Base-by-base conservation (phyloP, 1,284 basidiomycete species). In the Porogramme epimiltina region DNA sequence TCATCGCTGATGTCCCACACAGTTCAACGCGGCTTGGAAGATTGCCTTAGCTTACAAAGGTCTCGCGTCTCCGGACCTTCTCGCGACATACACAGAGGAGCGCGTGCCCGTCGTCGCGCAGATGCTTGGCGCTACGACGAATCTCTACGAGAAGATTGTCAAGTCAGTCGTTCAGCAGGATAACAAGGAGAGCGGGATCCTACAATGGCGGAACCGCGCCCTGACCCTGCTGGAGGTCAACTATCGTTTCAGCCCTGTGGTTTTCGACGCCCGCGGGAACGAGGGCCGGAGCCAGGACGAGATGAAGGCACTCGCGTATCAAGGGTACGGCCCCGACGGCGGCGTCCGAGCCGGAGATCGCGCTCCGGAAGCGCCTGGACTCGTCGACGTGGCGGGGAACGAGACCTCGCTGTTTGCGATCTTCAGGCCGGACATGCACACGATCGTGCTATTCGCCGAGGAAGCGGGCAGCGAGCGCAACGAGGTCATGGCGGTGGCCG, bases 161-260 rank as follows among this genome's bases (percentile, higher is more conserved):
- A 25, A 10, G 13, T 52, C n/a, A 40, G 45, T 22, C 15, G 15
- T 10, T 20, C 50, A 28, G 8, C 40, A 41, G 8, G 40, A 19
- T 18, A 23, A 40, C 3, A n/a, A 16, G n/a, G 36, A 44, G n/a
- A 8, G 22, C 15, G 18, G 20, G 11, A 44, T 42, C 39, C 19
- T 49, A 13, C n/a, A 36, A 20, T 46, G 50, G 45, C 45, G 25
- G 3, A 15, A 47, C 34, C 4, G 6, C 11, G 18, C 62, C 2
- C 64, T 78, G 23, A 56, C 62, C 19, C 73, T 74, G 59, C 67
- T 78, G 33, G 76, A 76, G 1, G 68, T 79, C 28, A 79, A 79
- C 61, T 79, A 75, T 52, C 70, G 77, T 18, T 73, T 73, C 69
- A 79, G 77, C 56, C 63, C 71, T 4, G 70, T 78, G 42, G 68